phyloP scores from a whole-genome alignment of 2,329 filamentous ascomycete species.

The Fusarium subtropicale region DNA sequence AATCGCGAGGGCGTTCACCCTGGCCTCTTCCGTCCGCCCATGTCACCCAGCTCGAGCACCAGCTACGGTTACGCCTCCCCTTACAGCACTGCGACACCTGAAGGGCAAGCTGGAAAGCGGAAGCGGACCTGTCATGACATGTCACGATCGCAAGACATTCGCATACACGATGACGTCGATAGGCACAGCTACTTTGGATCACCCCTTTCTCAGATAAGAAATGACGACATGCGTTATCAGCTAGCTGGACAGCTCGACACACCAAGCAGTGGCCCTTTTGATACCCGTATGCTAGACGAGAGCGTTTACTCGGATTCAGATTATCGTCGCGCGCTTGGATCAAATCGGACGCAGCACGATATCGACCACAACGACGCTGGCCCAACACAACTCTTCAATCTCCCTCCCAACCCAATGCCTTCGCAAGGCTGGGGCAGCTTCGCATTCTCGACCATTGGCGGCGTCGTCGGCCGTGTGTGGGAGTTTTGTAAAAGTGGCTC shows the following conservation, averaged over 20 bases:
- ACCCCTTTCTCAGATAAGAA: slow-evolving; percentile 30
- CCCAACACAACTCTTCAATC: slow-evolving; percentile 50
- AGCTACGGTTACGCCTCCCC: slow-evolving; percentile 51
- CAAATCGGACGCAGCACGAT: slow-evolving; percentile 56
- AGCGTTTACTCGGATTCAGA: slow-evolving; percentile 69
- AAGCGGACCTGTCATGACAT: slow-evolving; percentile 57
- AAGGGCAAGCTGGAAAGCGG: slow-evolving; percentile 55
- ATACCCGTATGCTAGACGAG: slow-evolving; percentile 59
- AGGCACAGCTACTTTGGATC: slow-evolving; percentile 41
- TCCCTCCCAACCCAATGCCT: slow-evolving; percentile 48
- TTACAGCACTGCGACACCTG: slow-evolving; percentile 34
- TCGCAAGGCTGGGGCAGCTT: slow-evolving; percentile 66
- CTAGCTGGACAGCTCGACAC: slow-evolving; percentile 67
- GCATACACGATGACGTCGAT: slow-evolving; percentile 35
- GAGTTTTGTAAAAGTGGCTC: slow-evolving; percentile 81
- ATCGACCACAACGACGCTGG: slow-evolving; percentile 51
- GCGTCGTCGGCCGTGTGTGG: slow-evolving; percentile 81
- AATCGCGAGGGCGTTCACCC: slow-evolving; percentile 56
- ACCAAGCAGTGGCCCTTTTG: slow-evolving; percentile 51
- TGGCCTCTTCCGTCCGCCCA: slow-evolving; percentile 61
- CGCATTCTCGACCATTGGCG: slow-evolving; percentile 72
- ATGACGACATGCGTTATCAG: slow-evolving; percentile 55
- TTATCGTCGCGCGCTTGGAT: slow-evolving; percentile 65
- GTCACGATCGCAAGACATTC: slow-evolving; percentile 44
- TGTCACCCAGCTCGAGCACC: slow-evolving; percentile 56